Conservation (phyloP, 1,284 basidiomycete genomes). For the Ceratobasidium sp. region DNA sequence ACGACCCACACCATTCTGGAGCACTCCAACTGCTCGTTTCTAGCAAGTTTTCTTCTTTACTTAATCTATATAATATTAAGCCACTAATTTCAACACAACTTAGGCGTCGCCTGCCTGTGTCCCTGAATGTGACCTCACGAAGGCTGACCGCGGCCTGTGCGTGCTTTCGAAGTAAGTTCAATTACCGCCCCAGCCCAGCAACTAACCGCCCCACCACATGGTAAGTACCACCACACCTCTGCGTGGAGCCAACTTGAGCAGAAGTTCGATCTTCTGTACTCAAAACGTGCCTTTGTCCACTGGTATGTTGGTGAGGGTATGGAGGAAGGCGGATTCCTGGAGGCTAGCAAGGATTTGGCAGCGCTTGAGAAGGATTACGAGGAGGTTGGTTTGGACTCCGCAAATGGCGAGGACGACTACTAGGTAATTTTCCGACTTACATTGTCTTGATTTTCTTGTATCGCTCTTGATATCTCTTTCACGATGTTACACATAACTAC, state of each 20-base stretch:
- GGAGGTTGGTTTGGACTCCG: too few relatives aligned
- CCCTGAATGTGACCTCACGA: constrained; percentile 94
- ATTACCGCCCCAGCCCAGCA: not conserved
- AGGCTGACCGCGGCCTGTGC: constrained; percentile 93
- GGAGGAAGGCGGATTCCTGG: constrained; percentile 98
- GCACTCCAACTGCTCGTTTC: constrained; percentile 99
- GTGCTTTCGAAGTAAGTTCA: constrained; percentile 87
- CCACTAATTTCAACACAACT: too few relatives aligned
- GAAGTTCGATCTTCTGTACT: constrained; percentile 78
- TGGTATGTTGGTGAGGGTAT: constrained; percentile 98
- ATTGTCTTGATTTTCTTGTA: too few relatives aligned
- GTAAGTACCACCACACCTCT: constrained; percentile 87
- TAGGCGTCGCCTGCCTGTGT: constrained; percentile 75
- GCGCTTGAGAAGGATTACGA: constrained; percentile 82
- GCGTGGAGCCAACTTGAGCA: constrained; percentile 93
- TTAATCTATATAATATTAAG: too few relatives aligned
- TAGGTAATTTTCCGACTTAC: too few relatives aligned
- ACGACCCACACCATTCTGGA: constrained; percentile 99
- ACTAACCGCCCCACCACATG: constrained; percentile 59
- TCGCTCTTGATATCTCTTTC: too few relatives aligned
- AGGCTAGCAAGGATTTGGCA: constrained; percentile 96
- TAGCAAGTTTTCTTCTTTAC: constrained; percentile 65
- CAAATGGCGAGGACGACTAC: too few relatives aligned
- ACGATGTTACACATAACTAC: too few relatives aligned
- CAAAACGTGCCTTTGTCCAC: constrained; percentile 91